Base-by-base conservation (phyloP, 179 eudicot genomes). In the Corrigiola litoralis region DNA sequence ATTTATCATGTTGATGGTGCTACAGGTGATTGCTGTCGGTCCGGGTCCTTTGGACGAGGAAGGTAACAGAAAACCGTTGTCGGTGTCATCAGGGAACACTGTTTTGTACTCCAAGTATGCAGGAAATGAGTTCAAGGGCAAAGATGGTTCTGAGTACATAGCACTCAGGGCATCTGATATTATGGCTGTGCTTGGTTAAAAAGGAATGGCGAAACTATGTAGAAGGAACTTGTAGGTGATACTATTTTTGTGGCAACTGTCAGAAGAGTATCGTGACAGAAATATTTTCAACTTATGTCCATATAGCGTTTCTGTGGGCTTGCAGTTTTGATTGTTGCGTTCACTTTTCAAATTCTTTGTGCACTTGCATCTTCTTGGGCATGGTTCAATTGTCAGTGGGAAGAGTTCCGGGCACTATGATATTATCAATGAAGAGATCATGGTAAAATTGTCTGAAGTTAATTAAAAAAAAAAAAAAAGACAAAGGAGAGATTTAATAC, bases 51-150 rank as follows among this genome's bases (percentile, higher is more conserved):
- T 90, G 46, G 92, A 86, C 21, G 87, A 81, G 59, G 90, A 88
- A 70, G 97, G 97, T 20, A 81, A 78, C 12, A 82, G 99, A 58
- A 83, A 83, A 54, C 80, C 91, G 0, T 52, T 87, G 10, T 63
- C 99, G 0, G 67, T 94, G 10, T 63, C 89, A 17, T 36, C 87
- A 1, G 97, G 95, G n/a, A 83, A 79, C 80, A 86, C 96, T 0
- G 99, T 94, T 13, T 48, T 94, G 82, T 94, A 84, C 79, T 87
- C 99, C 17, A 94, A 90, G 70, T 94, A 86, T 45, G 95, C 99
- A 0, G 99, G 99, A 38, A 90, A 82, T 52, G 97, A 94, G 38
- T 94, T 90, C 82, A 86, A 94, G 83, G 94, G 96, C 5, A 71
- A 74, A 40, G 97, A 90, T 66, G 99, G 97, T 8, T 83, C 94